Percentiles rank a stretch among this genome's conserved stretches.
phyloP scores from a whole-genome alignment of 768 basidiomycete genomes.

The Boletus tomentosulus region DNA sequence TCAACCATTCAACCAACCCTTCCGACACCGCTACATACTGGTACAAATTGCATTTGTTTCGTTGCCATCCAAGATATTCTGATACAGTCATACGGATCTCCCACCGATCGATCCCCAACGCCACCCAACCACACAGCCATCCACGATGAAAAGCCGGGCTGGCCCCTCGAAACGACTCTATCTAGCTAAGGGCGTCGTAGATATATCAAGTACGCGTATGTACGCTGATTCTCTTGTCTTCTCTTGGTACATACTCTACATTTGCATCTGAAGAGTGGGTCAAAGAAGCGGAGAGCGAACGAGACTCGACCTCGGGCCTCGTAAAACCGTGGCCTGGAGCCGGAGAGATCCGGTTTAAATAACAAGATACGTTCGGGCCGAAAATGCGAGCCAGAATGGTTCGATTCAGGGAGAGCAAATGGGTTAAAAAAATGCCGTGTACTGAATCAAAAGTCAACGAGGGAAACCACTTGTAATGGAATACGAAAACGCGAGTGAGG shows the following conservation, averaged over 20 bases:
- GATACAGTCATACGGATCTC: background rate
- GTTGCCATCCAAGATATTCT: background rate
- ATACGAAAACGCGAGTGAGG: slow-evolving; percentile 17
- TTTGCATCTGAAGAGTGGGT: background rate
- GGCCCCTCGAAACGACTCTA: background rate
- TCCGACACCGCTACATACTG: background rate
- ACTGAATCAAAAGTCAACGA: slow-evolving; percentile 15
- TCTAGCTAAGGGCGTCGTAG: slow-evolving; percentile 10
- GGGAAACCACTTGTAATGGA: slow-evolving; percentile 17
- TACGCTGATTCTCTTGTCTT: slow-evolving; percentile 10
- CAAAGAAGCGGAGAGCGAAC: background rate
- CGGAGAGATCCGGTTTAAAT: slow-evolving; percentile 26
- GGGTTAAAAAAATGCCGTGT: slow-evolving; percentile 9
- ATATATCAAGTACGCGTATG: slow-evolving; percentile 22
- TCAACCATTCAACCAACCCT: background rate
- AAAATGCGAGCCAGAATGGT: slow-evolving; percentile 5
- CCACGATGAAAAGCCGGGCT: background rate
- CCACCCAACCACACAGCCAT: background rate
- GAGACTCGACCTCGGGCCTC: slow-evolving; percentile 5
- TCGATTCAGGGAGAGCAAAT: slow-evolving; percentile 21
- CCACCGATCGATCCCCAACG: slow-evolving; percentile 9
- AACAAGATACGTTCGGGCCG: slow-evolving; percentile 14
- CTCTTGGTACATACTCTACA: slow-evolving; percentile 1
- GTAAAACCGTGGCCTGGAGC: slow-evolving; percentile 8
- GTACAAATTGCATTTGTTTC: background rate